Evolutionary conservation across 805 yeast species (phyloP).

Genomic region (Lipomyces orientalis): DNA sequence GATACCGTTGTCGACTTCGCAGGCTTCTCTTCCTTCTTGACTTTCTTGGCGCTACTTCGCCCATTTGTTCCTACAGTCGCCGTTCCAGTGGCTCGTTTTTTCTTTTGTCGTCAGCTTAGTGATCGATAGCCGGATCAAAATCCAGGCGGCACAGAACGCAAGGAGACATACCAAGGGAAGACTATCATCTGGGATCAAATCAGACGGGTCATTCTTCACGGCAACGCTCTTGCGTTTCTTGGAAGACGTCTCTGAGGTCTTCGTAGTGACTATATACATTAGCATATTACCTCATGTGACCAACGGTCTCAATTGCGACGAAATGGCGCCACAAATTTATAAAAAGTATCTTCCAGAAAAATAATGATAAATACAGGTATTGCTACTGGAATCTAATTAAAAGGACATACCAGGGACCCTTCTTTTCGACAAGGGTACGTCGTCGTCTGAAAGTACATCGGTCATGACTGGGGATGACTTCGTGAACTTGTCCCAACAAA

Average conservation of each 20-base stretch:
- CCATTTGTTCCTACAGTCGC: background rate
- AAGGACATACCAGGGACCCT: conserved; percentile 11
- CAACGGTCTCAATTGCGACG: background rate
- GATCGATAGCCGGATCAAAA: background rate
- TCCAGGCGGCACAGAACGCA: too few species aligned
- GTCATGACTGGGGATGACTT: background rate
- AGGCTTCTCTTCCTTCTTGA: background rate
- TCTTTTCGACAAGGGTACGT: conserved; percentile 29
- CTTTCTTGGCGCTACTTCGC: conserved; percentile 7
- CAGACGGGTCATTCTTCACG: conserved; percentile 8
- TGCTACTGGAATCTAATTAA: background rate
- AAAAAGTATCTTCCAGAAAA: background rate
- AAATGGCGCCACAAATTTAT: background rate
- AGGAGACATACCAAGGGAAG: conserved; percentile 20
- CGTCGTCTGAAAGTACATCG: conserved; percentile 24
- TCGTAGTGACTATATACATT: background rate
- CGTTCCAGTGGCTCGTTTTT: conserved; percentile 4
- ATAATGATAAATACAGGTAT: background rate
- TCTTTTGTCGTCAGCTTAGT: background rate
- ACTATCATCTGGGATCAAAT: background rate
- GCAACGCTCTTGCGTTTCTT: conserved; percentile 11
- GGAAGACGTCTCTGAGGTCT: background rate
- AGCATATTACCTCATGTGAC: background rate
- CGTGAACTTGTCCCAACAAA: background rate
- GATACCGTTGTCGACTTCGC: background rate